A percentile compares a stretch with the other conserved stretches of the same genome.
phyloP scores from a whole-genome alignment of 192 early-diverging fungal species.

The Backusella tuberculispora region DNA sequence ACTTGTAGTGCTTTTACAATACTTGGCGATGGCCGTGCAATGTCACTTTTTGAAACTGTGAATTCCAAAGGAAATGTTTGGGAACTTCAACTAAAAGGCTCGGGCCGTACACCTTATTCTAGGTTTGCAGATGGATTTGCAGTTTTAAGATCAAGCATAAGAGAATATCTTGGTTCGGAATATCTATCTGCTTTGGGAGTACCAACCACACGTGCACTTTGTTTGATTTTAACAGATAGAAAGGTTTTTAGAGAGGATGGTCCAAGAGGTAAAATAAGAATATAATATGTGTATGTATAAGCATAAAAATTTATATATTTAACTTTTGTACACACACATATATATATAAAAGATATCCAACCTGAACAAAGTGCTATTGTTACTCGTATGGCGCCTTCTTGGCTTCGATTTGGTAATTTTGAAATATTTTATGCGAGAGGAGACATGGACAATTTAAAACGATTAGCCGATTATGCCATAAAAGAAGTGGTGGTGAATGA shows the following conservation, averaged over 20 bases:
- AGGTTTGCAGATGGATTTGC: slow-evolving; percentile 87
- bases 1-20: slow-evolving; percentile 63
- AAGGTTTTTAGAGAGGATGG: slow-evolving; percentile 67
- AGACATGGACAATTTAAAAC: slow-evolving; percentile 53
- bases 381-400: slow-evolving; percentile 73
- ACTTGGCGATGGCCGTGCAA: slow-evolving; percentile 87
- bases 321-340: too few species aligned
- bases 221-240: slow-evolving; percentile 66
- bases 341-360: neutral
- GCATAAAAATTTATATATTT: too few species aligned
- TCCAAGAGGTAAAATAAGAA: neutral
- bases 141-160: slow-evolving; percentile 79
- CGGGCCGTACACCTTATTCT: slow-evolving; percentile 85
- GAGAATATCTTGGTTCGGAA: slow-evolving; percentile 82
- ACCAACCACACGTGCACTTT: slow-evolving; percentile 78
- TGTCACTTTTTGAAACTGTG: slow-evolving; percentile 66
- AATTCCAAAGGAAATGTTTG: slow-evolving; percentile 44
- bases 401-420: slow-evolving; percentile 88
- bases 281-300: neutral
- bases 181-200: slow-evolving; percentile 71
- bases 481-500: slow-evolving; percentile 52
- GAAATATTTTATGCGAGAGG: slow-evolving; percentile 76
- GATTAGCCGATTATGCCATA: slow-evolving; percentile 77
- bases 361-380: slow-evolving; percentile 78
- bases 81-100: slow-evolving; percentile 89